A percentile compares a stretch with the other conserved stretches of the same genome.
Conservation (phyloP, 2,329 filamentous ascomycete species). For the Talaromyces atroroseus region DNA sequence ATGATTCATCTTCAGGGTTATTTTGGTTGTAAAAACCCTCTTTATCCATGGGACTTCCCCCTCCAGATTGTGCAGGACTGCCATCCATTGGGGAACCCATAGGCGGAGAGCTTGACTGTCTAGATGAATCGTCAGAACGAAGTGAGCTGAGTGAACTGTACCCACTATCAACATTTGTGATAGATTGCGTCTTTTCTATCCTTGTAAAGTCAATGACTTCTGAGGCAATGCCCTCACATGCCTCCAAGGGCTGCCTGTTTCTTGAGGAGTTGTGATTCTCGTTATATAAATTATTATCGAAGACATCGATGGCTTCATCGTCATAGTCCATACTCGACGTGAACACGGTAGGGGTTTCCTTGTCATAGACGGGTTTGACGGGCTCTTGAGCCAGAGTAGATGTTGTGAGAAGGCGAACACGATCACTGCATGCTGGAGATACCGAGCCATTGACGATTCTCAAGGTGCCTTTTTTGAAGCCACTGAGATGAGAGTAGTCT, state of each 20-base stretch:
- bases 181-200: slow-evolving; percentile 3
- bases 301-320: slow-evolving; percentile 1
- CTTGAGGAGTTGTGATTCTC: background rate
- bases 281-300: background rate
- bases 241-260: background rate
- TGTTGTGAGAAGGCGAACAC: slow-evolving; percentile 19
- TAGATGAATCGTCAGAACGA: slow-evolving; percentile 19
- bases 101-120: slow-evolving; percentile 6
- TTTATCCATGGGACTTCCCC: background rate
- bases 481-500: slow-evolving; percentile 36
- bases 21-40: background rate
- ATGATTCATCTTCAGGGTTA: background rate
- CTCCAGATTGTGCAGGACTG: background rate
- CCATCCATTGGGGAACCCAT: background rate
- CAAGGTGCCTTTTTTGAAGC: slow-evolving; percentile 35
- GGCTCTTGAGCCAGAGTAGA: background rate
- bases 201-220: background rate
- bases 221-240: background rate
- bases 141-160: slow-evolving; percentile 34
- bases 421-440: slow-evolving; percentile 35
- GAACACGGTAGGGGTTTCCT: slow-evolving; percentile 6
- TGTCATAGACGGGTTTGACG: slow-evolving; percentile 10
- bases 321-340: background rate
- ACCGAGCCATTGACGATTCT: slow-evolving; percentile 35
- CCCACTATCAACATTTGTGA: slow-evolving; percentile 31